Base-by-base conservation (phyloP, 331 rosid genomes). In the Pyracantha coccinea region DNA sequence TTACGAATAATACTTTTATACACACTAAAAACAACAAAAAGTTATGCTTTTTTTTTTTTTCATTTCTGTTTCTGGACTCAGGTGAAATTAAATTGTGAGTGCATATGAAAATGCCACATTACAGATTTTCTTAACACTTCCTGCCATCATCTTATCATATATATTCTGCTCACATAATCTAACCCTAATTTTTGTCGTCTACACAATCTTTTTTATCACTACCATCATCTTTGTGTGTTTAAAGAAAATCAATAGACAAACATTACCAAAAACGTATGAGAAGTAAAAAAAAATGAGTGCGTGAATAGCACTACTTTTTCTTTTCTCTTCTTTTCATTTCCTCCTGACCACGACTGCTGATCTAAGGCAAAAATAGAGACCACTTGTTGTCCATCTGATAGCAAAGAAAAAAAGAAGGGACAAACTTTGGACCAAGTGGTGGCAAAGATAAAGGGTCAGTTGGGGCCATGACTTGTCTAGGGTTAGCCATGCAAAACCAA, bases 381-480 rank as follows among this genome's bases (percentile, higher is more conserved):
- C 75, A 67, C 58, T 74, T 68, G 61, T 70, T 61, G 47, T 5
- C 69, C 33, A 64, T 16, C 16, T 20, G 8, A 3, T 3, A 65
- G 2, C 27, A 29, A 44, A 14, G 45, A 38, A 71, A 15, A 64
- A 23, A 31, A 14, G 4, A 44, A 27, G 10, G 29, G 6, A 27
- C 29, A 25, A 16, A 50, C 55, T 50, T 29, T 13, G 32, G 28
- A 10, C 53, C 55, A 6, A 38, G 33, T 29, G 70, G 23, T 12
- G 70, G 31, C 19, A 70, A 32, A 66, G 35, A 50, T 66, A 27
- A 72, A 8, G 74, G 33, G 59, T 59, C 38, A 31, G 32, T 62
- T 44, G 47, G 86, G 83, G 41, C 81, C 86, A 76, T 27, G 20
- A 54, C 2, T 64, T 83, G 86, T 87, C 87, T 80, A 72, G 80